phyloP scores from a whole-genome alignment of 1,139 yeast species.

The Pichia sp. region DNA sequence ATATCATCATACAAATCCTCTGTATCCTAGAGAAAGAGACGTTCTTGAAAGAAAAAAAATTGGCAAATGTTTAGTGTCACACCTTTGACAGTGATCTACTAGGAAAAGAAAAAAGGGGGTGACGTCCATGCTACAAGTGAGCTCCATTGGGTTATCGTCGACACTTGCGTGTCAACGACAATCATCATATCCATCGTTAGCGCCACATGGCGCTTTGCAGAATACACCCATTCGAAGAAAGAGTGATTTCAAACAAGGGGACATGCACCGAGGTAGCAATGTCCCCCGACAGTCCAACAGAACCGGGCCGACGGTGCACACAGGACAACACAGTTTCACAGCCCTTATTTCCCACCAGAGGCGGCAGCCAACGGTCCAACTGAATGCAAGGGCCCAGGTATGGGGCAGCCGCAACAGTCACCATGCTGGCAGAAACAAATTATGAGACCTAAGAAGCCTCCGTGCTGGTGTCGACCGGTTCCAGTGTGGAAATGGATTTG shows the following conservation, averaged over 20 bases:
- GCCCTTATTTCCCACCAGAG: neutral
- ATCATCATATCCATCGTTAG: conserved; percentile 27
- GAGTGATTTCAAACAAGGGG: conserved; percentile 14
- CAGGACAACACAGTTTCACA: neutral
- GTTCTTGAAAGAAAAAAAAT: neutral
- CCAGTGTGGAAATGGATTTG: conserved; percentile 14
- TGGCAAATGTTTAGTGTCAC: conserved; percentile 13
- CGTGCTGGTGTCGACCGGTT: neutral
- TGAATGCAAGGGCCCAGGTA: conserved; percentile 1
- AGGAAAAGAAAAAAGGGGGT: conserved; percentile 10
- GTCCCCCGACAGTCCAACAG: neutral
- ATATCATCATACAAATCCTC: conserved; percentile 14
- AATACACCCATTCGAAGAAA: conserved; percentile 16
- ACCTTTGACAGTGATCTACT: conserved; percentile 23
- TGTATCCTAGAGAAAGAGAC: neutral
- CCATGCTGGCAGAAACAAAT: neutral
- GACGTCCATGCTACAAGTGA: conserved; percentile 22
- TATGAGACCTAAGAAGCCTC: neutral
- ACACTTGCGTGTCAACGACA: conserved; percentile 12
- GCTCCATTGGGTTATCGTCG: conserved; percentile 29
- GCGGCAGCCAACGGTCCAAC: neutral
- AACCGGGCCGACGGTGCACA: neutral
- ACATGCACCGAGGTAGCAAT: conserved; percentile 2
- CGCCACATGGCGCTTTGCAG: conserved; percentile 22
- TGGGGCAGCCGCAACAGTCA: conserved; percentile 1